Evolutionary conservation across 306 rosid genomes (phyloP).

Genomic region (Casuarina equisetifolia): DNA sequence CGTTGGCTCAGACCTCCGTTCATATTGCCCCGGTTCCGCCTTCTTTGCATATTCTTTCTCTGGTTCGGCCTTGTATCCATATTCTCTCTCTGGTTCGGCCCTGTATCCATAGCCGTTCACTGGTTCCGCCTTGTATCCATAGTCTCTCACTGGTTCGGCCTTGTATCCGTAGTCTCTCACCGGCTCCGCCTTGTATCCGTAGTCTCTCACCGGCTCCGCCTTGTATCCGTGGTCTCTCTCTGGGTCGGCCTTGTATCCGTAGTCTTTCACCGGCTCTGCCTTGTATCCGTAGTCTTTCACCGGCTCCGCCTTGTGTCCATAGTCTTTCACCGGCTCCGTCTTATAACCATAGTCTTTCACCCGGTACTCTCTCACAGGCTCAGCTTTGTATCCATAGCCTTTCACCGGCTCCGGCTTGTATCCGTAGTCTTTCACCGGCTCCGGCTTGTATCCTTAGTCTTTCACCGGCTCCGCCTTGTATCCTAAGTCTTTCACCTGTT

Average conservation of each 20-base stretch:
- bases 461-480: slow-evolving; percentile 12
- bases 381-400: not conserved
- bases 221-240: not conserved
- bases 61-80: not conserved
- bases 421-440: not conserved
- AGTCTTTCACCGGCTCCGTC: too few relatives aligned
- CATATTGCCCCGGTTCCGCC: too few relatives aligned
- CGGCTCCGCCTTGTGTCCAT: not conserved
- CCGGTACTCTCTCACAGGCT: not conserved
- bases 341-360: too few relatives aligned
- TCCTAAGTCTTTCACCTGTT: slow-evolving; percentile 18
- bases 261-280: not conserved
- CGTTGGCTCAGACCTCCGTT: not conserved
- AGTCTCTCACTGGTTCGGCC: too few relatives aligned
- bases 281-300: not conserved
- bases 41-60: too few relatives aligned
- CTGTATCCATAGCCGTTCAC: not conserved
- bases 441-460: slow-evolving; percentile 5
- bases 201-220: not conserved
- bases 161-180: too few relatives aligned
- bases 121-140: too few relatives aligned
- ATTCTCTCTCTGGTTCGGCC: not conserved
- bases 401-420: not conserved
- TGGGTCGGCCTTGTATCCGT: not conserved
- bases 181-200: too few relatives aligned